Conservation (phyloP, 352 stramenopile genomes). For the Pythium phragmitis region DNA sequence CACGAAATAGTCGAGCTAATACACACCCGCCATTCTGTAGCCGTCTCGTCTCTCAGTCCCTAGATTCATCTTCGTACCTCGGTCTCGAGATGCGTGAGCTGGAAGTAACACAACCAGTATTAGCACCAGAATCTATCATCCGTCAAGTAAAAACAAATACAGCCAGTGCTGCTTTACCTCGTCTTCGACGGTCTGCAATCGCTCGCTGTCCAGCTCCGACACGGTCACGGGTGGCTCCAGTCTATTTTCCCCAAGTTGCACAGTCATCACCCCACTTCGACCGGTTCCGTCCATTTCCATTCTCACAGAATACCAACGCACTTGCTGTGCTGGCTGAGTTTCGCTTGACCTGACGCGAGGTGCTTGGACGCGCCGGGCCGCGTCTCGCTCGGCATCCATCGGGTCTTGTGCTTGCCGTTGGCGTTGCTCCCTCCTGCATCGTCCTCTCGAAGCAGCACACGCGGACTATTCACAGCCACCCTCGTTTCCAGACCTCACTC, state of each 20-base stretch:
- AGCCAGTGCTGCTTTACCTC: constrained; percentile 8
- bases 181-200: constrained; percentile 21
- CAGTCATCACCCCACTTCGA: background rate
- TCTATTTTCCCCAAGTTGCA: background rate
- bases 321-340: constrained; percentile 3
- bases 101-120: background rate
- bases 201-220: constrained; percentile 14
- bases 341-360: constrained; percentile 15
- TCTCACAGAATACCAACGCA: background rate
- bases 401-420: constrained; percentile 5
- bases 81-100: constrained; percentile 27
- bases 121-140: background rate
- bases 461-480: constrained; percentile 20
- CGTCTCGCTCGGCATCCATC: constrained; percentile 56
- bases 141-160: background rate
- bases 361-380: constrained; percentile 59
- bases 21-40: background rate
- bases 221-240: constrained; percentile 18
- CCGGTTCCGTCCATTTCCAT: background rate
- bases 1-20: constrained; percentile 58
- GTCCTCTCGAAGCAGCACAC: constrained; percentile 32
- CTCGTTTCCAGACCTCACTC: background rate
- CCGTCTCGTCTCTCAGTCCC: background rate
- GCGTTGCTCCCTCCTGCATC: constrained; percentile 13
- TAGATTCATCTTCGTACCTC: constrained; percentile 21